phyloP scores from a whole-genome alignment of 2,329 filamentous ascomycete genomes.

The Huntiella abstrusa region DNA sequence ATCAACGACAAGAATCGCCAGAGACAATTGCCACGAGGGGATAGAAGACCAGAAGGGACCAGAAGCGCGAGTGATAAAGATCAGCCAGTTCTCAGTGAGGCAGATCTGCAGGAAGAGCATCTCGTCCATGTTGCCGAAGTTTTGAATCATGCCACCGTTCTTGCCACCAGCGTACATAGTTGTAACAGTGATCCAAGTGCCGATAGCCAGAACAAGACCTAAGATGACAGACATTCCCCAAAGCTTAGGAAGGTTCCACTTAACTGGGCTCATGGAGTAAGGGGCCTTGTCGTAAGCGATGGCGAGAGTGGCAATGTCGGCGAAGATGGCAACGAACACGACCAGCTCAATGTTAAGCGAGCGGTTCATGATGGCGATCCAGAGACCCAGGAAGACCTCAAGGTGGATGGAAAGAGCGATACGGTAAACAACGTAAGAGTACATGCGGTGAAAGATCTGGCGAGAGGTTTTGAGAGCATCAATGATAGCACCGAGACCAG shows the following conservation, averaged over 20 bases:
- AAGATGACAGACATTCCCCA: conserved; percentile 84
- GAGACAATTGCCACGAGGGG: conserved; percentile 67
- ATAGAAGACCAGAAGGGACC: conserved; percentile 44
- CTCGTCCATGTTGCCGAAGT: conserved; percentile 63
- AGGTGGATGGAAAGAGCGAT: conserved; percentile 82
- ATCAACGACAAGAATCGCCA: conserved; percentile 65
- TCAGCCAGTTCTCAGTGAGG: conserved; percentile 78
- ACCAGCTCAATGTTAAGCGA: conserved; percentile 72
- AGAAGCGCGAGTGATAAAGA: no score
- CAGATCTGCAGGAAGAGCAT: conserved; percentile 81
- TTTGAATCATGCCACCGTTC: conserved; percentile 73
- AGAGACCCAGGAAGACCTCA: conserved; percentile 78
- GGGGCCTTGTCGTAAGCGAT: conserved; percentile 90
- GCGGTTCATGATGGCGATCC: conserved; percentile 75
- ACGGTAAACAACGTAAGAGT: conserved; percentile 63
- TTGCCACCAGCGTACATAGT: conserved; percentile 52
- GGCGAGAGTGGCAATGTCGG: conserved; percentile 76
- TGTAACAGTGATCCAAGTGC: conserved; percentile 76
- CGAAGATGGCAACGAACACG: conserved; percentile 89
- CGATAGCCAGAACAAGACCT: conserved; percentile 60
- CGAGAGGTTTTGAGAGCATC: no score
- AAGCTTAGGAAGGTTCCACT: conserved; percentile 81
- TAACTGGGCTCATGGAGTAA: conserved; percentile 69
- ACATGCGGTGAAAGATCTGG: conserved; percentile 48
- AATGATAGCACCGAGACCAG: no score